These are phyloP conservation scores for Hydrangea macrophylla DNA, from an alignment of 148 eudicot species.

Conservation along the genomic window DNA sequence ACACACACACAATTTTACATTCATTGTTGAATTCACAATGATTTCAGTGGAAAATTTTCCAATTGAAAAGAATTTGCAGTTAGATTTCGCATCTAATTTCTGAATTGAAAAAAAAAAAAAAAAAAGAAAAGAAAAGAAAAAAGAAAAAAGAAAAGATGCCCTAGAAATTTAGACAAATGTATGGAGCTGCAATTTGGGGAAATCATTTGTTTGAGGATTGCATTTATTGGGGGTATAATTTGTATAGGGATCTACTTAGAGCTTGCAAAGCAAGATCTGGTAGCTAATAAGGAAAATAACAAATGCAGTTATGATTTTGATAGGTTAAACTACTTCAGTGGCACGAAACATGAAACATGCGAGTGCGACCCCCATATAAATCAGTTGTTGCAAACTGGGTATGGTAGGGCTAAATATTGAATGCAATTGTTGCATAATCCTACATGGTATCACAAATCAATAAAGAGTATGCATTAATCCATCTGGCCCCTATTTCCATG, in stretches of 20 bases:
- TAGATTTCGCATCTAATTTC: background rate
- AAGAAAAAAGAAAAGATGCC: background rate
- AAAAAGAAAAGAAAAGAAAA: background rate
- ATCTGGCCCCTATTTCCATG: too few species aligned
- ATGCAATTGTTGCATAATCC: too few species aligned
- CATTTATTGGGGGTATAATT: background rate
- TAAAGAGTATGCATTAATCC: too few species aligned
- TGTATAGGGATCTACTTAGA: background rate
- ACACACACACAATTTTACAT: too few species aligned
- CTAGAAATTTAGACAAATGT: background rate
- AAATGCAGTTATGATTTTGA: background rate
- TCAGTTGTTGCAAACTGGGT: background rate
- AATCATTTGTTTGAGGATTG: conserved; percentile 6
- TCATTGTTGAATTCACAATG: background rate
- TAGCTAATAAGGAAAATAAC: background rate
- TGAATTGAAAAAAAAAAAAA: background rate
- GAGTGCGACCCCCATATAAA: background rate
- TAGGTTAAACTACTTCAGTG: background rate
- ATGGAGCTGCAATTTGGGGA: background rate
- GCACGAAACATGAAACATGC: background rate
- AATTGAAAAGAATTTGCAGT: background rate
- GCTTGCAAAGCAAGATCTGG: background rate
- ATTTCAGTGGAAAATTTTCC: background rate
- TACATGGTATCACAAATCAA: too few species aligned
- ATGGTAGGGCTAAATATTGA: background rate